phyloP scores from a whole-genome alignment of 805 yeast genomes.

The Spathaspora boniae region DNA sequence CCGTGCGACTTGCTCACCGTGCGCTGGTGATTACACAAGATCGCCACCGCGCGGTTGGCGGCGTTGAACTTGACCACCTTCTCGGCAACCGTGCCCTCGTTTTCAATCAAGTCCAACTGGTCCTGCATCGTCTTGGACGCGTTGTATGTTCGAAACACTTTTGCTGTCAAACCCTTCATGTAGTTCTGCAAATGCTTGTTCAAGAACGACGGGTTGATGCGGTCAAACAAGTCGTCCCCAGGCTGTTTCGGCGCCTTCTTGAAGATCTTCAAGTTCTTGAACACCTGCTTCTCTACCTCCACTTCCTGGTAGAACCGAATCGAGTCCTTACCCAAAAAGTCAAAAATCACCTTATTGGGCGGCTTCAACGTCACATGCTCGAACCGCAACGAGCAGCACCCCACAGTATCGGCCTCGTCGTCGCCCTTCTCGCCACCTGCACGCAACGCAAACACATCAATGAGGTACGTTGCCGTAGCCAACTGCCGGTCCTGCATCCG shows the following conservation, averaged over 20 bases:
- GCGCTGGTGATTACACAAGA: constrained; percentile 95
- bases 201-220: constrained; percentile 77
- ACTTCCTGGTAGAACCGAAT: constrained; percentile 90
- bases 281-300: constrained; percentile 87
- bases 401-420: constrained; percentile 97
- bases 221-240: constrained; percentile 90
- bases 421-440: constrained; percentile 98
- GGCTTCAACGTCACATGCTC: constrained; percentile 87
- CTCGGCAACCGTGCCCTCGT: constrained; percentile 83
- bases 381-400: constrained; percentile 89
- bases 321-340: constrained; percentile 93
- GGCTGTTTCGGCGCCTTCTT: constrained; percentile 85
- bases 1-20: constrained; percentile 85
- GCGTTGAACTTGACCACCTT: constrained; percentile 87
- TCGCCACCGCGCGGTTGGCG: constrained; percentile 93
- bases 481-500: constrained; percentile 85
- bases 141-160: constrained; percentile 95
- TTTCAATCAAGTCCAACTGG: constrained; percentile 71
- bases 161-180: constrained; percentile 92
- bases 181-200: constrained; percentile 86
- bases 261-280: constrained; percentile 81
- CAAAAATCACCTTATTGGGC: constrained; percentile 82
- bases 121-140: constrained; percentile 98
- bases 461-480: constrained; percentile 90
- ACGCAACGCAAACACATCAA: constrained; percentile 90